Percentiles rank a stretch among this genome's conserved stretches.
Evolutionary conservation across 805 yeast species (phyloP).

Genomic region (Saccharomycopsis sp.): DNA sequence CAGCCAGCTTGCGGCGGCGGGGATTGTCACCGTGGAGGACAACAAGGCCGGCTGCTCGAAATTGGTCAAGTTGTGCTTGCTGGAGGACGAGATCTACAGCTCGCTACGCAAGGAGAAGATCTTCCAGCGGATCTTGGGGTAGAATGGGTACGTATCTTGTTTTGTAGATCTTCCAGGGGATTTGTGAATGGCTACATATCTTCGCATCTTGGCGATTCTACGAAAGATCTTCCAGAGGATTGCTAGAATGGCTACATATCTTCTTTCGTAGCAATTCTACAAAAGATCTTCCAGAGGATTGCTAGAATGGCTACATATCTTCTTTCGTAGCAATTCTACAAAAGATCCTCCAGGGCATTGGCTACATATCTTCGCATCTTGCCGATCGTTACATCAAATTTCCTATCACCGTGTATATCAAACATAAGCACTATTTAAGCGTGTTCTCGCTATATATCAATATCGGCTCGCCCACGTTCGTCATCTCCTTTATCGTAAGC

Average conservation of each 20-base stretch:
- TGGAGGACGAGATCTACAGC: conserved; percentile 60
- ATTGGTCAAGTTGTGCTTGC: conserved; percentile 55
- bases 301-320: no score
- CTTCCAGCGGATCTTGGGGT: conserved; percentile 19
- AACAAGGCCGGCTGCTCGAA: conserved; percentile 62
- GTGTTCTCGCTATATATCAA: conserved; percentile 48
- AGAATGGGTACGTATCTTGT: no score
- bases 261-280: no score
- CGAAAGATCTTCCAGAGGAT: no score
- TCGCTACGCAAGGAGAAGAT: conserved; percentile 51
- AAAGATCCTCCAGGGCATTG: no score
- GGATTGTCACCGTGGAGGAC: conserved; percentile 63
- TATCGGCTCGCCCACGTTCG: conserved; percentile 85
- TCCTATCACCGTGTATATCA: conserved; percentile 4
- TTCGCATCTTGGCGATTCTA: no score
- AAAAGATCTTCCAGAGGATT: no score
- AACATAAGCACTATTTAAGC: neutral
- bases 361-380: no score
- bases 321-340: no score
- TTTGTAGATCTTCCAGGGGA: no score
- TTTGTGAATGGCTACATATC: no score
- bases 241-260: no score
- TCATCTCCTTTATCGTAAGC: conserved; percentile 76
- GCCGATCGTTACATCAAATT: conserved; percentile 28
- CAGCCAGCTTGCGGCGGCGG: conserved; percentile 70